A percentile compares a stretch with the other conserved stretches of the same genome.
Conservation (phyloP, 345 rosid genomes). For the Salix udensis region DNA sequence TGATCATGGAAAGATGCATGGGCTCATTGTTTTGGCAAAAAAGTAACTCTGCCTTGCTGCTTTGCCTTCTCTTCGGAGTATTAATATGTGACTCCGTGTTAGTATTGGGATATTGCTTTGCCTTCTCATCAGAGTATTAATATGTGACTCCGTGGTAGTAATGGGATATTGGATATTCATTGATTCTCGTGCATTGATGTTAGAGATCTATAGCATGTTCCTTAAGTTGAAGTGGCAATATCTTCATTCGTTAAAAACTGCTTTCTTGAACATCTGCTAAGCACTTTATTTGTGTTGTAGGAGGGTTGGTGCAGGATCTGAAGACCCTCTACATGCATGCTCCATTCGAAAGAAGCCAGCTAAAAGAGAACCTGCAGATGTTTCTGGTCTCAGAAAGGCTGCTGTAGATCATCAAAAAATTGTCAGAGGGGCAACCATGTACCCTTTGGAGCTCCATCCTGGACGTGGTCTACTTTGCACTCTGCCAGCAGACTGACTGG, state of each 20-base stretch:
- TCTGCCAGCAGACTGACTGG: slow-evolving; percentile 31
- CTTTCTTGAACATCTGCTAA: background rate
- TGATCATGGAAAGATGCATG: background rate
- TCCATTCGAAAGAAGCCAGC: slow-evolving; percentile 43
- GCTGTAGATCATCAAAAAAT: slow-evolving; percentile 51
- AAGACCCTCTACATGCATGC: slow-evolving; percentile 52
- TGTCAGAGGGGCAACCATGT: slow-evolving; percentile 53
- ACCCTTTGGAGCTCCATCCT: slow-evolving; percentile 62
- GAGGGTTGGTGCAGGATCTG: slow-evolving; percentile 73
- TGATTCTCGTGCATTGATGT: background rate
- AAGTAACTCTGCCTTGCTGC: background rate
- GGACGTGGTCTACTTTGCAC: slow-evolving; percentile 72
- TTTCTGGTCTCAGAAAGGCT: slow-evolving; percentile 43
- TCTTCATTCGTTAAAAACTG: background rate
- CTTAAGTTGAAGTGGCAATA: background rate
- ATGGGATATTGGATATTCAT: background rate
- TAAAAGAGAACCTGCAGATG: slow-evolving; percentile 28
- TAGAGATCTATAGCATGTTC: background rate
- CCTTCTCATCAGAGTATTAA: background rate
- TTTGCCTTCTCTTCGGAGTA: background rate
- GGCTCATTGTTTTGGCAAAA: background rate
- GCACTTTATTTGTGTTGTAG: slow-evolving; percentile 23
- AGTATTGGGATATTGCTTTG: background rate
- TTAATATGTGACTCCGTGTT: background rate
- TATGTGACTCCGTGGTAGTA: background rate